A percentile compares a stretch with the other conserved stretches of the same genome.
Evolutionary conservation across 1,284 basidiomycete species (phyloP).

Genomic region (Tylopilus sp.): DNA sequence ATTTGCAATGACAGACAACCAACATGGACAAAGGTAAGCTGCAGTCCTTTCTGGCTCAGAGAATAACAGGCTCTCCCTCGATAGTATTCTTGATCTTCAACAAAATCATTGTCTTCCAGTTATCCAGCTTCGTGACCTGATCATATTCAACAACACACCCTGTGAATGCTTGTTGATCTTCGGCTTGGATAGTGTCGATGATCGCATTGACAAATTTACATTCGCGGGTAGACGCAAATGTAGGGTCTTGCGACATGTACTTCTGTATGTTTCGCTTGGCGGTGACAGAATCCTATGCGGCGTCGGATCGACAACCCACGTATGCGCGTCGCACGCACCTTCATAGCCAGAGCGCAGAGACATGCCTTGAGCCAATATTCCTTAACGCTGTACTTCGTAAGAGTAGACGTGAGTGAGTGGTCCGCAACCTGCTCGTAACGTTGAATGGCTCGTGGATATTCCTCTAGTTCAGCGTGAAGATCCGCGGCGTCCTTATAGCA

Average conservation of each 20-base stretch:
- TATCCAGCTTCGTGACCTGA: conserved; percentile 86
- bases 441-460: conserved; percentile 84
- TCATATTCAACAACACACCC: conserved; percentile 83
- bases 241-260: conserved; percentile 76
- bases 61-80: conserved; percentile 54
- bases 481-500: conserved; percentile 98
- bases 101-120: conserved; percentile 91
- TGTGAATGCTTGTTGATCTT: conserved; percentile 79
- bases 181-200: conserved; percentile 76
- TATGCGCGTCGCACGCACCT: conserved; percentile 50
- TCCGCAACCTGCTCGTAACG: conserved; percentile 91
- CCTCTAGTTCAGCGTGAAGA: conserved; percentile 85
- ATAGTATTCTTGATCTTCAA: conserved; percentile 85
- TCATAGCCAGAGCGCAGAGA: conserved; percentile 88
- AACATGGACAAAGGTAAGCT: neutral
- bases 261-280: conserved; percentile 75
- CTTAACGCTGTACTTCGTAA: conserved; percentile 99
- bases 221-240: conserved; percentile 85
- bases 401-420: conserved; percentile 75
- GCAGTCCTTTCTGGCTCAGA: conserved; percentile 15
- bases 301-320: conserved; percentile 7
- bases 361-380: conserved; percentile 93
- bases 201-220: conserved; percentile 81
- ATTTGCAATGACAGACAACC: neutral
- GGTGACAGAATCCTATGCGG: conserved; percentile 76